Percentiles rank a stretch among this genome's conserved stretches.
Evolutionary conservation across 805 yeast genomes (phyloP).

Genomic region (Cyberlindnera saturnus): DNA sequence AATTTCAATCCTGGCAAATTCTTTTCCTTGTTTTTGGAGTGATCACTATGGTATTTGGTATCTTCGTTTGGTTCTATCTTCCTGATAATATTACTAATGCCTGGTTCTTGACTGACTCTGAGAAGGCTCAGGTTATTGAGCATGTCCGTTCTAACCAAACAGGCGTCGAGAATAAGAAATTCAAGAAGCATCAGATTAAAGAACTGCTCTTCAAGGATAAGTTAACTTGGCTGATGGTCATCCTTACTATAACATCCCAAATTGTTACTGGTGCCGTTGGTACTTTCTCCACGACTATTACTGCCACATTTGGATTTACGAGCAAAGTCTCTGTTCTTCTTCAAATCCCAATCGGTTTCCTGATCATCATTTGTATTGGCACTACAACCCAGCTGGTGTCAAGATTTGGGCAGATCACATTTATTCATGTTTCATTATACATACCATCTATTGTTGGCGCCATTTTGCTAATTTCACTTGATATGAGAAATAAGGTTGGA

Average conservation of each 20-base stretch:
- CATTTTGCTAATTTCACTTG: constrained; percentile 29
- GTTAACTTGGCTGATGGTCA: constrained; percentile 39
- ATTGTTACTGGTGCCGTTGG: constrained; percentile 40
- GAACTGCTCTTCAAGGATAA: constrained; percentile 39
- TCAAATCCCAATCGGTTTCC: constrained; percentile 49
- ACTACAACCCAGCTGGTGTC: constrained; percentile 31
- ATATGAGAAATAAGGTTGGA: constrained; percentile 35
- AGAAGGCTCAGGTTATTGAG: constrained; percentile 33
- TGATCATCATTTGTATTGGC: constrained; percentile 36
- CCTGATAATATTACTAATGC: constrained; percentile 41
- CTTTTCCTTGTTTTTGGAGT: constrained; percentile 49
- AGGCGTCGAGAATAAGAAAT: constrained; percentile 39
- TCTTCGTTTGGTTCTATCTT: constrained; percentile 32
- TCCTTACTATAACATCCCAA: constrained; percentile 35
- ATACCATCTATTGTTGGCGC: too few species aligned
- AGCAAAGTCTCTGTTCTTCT: constrained; percentile 35
- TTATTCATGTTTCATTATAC: constrained; percentile 12
- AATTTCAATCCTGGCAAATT: constrained; percentile 48
- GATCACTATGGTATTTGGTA: constrained; percentile 43
- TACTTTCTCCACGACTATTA: constrained; percentile 14
- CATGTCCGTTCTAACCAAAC: constrained; percentile 38
- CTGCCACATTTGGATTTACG: constrained; percentile 12
- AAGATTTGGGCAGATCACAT: constrained; percentile 28
- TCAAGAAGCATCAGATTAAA: constrained; percentile 33
- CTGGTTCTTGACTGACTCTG: constrained; percentile 29